These are phyloP conservation scores for Pseudonitzschia pungens DNA, from an alignment of 108 stramenopile species.

Conservation along the genomic window DNA sequence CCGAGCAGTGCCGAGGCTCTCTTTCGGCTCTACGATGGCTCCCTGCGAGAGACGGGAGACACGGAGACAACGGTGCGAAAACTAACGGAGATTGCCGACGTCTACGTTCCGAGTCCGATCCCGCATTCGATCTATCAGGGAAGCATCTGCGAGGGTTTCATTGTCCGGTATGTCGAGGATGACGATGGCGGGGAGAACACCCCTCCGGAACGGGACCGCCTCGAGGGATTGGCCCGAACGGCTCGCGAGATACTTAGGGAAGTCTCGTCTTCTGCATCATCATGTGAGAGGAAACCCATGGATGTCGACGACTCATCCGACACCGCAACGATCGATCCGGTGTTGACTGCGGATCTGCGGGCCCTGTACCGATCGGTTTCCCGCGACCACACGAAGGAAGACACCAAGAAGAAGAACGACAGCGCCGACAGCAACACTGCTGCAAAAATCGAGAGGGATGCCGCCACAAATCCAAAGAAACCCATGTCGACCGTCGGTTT, in stretches of 20 bases:
- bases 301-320: neutral
- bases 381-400: neutral
- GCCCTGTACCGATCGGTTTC: neutral
- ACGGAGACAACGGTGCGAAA: constrained; percentile 49
- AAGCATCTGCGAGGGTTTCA: constrained; percentile 76
- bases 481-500: neutral
- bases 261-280: constrained; percentile 2
- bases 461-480: neutral
- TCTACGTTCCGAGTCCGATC: constrained; percentile 55
- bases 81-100: constrained; percentile 46
- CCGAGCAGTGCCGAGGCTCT: constrained; percentile 36
- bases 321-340: neutral
- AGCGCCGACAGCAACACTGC: neutral
- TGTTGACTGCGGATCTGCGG: neutral
- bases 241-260: constrained; percentile 38
- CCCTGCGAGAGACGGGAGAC: constrained; percentile 62
- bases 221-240: constrained; percentile 33
- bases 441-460: neutral
- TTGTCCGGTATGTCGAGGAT: constrained; percentile 71
- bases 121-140: constrained; percentile 76
- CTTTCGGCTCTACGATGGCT: constrained; percentile 57
- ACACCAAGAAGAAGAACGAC: neutral
- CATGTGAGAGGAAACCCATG: neutral
- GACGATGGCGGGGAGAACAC: neutral
- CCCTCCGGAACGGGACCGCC: neutral